Evolutionary conservation across 2,329 filamentous ascomycete genomes (phyloP), one percentile per base, ranked within the genome.

Genomic region (Pseudogymnoascus sp.): DNA sequence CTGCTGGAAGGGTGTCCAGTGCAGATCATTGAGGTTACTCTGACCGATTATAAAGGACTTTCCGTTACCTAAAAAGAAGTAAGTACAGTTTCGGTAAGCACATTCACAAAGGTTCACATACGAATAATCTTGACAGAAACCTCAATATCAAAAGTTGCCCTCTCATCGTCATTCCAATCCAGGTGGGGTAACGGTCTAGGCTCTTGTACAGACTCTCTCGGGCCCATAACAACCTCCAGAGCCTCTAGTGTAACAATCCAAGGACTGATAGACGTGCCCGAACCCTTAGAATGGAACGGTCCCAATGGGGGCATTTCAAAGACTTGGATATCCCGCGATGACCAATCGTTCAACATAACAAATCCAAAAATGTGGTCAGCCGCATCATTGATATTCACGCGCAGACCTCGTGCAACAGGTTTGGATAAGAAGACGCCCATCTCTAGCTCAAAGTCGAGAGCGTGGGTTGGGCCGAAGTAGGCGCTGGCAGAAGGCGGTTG

Each of bases 141-240:
- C 13, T 82, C 78, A 60, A 92, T 88, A 68, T 90, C 85, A 68
- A 85, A 90, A 15, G 85, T 81, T 21, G 78, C 83, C 53, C 85
- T 77, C 36, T 74, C 69, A 35, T 78, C 79, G 69, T 79, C 80
- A 71, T 90, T 85, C 65, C 80, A 36, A n/a, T 36, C 35, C 5
- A 36, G 35, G 35, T 36, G 35, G 13, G 35, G 35, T 13, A 36
- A 36, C 35, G 35, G 35, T 80, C 59, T 92, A 75, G 88, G 0
- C 84, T 82, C 33, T 87, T 74, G 8, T 86, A 69, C 28, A 80
- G 73, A 0, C 76, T 75, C 60, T 83, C 79, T 64, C 82, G 33
- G 11, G 31, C 62, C 47, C 21, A 80, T 77, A 76, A 87, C 88
- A 1, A 84, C 35, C 28, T 65, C 74, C 17, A 87, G 70, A 0